These are phyloP conservation scores for Ascochyta rabiei DNA, from an alignment of 2,329 filamentous ascomycete genomes.

Conservation along the genomic window DNA sequence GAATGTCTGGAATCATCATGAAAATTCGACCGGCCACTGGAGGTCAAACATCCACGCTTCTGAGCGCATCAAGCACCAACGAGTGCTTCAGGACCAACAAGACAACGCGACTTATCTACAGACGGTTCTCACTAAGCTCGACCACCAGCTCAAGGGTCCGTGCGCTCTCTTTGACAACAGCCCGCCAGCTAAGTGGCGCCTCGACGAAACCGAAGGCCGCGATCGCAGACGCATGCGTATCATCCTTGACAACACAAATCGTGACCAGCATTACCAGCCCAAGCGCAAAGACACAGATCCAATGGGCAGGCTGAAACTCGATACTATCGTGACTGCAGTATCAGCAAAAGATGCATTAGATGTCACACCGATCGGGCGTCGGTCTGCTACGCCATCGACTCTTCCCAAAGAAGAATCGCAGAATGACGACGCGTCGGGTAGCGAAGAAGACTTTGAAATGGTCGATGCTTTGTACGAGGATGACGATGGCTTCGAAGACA, in stretches of 20 bases:
- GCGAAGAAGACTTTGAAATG: conserved; percentile 94
- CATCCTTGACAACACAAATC: conserved; percentile 72
- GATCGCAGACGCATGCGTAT: conserved; percentile 93
- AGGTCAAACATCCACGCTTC: conserved; percentile 93
- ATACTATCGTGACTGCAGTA: conserved; percentile 50
- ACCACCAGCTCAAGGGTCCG: conserved; percentile 76
- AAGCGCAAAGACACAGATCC: conserved; percentile 73
- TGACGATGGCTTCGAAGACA: conserved; percentile 89
- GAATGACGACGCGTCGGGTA: conserved; percentile 48
- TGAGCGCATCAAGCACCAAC: conserved; percentile 89
- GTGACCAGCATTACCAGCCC: conserved; percentile 79
- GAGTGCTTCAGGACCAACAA: conserved; percentile 88
- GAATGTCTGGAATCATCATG: conserved; percentile 78
- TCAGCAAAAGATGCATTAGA: conserved; percentile 38
- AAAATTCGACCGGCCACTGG: conserved; percentile 87
- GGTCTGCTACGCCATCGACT: conserved; percentile 29
- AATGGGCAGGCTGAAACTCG: conserved; percentile 54
- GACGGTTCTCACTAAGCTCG: conserved; percentile 77
- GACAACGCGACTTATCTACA: conserved; percentile 82
- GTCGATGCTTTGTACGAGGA: conserved; percentile 90
- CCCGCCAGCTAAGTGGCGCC: conserved; percentile 76
- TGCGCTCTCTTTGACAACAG: conserved; percentile 78
- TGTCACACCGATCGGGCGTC: conserved; percentile 34
- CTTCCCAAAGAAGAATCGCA: conserved; percentile 20
- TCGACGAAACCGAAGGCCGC: conserved; percentile 93